phyloP scores from a whole-genome alignment of 441 rosid species.

The Hura crepitans region DNA sequence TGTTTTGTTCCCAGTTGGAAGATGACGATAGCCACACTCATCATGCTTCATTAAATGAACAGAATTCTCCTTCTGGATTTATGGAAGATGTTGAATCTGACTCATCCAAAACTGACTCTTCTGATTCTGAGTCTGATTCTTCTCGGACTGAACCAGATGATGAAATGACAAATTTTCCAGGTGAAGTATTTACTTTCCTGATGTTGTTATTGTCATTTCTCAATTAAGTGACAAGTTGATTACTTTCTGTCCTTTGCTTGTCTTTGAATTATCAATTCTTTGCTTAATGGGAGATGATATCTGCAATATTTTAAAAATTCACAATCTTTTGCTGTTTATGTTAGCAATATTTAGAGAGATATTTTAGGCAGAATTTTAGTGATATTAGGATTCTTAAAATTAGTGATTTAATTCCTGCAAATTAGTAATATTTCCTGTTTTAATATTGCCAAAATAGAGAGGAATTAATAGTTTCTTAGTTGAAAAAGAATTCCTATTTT shows the following conservation, averaged over 20 bases:
- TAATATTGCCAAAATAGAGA: too few species aligned
- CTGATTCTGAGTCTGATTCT: slow-evolving; percentile 71
- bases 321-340: not conserved
- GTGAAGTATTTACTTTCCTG: slow-evolving; percentile 33
- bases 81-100: slow-evolving; percentile 53
- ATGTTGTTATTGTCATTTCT: not conserved
- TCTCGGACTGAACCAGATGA: slow-evolving; percentile 80
- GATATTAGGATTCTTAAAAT: too few species aligned
- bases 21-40: slow-evolving; percentile 38
- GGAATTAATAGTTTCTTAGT: too few species aligned
- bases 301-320: slow-evolving; percentile 12
- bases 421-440: too few species aligned
- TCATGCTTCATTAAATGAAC: slow-evolving; percentile 41
- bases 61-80: slow-evolving; percentile 48
- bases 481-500: too few species aligned
- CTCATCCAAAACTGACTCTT: slow-evolving; percentile 41
- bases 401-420: too few species aligned
- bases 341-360: too few species aligned
- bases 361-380: too few species aligned
- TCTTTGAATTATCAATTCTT: slow-evolving; percentile 22
- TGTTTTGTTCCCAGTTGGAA: slow-evolving; percentile 40
- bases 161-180: slow-evolving; percentile 57
- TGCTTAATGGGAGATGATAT: not conserved
- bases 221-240: slow-evolving; percentile 1
- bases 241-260: slow-evolving; percentile 9